A percentile compares a stretch with the other conserved stretches of the same genome.
Conservation (phyloP, 2,329 filamentous ascomycete genomes). For the Berkeleyomyces basicola region DNA sequence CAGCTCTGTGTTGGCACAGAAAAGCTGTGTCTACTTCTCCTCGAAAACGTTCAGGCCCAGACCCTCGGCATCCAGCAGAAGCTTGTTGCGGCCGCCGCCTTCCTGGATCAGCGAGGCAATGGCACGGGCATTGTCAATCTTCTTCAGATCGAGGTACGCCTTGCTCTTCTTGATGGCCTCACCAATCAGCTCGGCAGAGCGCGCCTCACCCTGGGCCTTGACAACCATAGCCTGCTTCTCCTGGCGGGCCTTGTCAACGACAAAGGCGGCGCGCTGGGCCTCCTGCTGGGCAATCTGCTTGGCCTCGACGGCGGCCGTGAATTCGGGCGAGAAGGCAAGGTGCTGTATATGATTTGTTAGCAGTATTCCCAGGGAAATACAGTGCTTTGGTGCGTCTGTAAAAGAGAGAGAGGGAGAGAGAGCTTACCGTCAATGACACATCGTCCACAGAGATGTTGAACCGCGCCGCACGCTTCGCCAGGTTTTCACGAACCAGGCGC, state of each 20-base stretch:
- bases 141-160: slow-evolving; percentile 89
- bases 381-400: no score
- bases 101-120: slow-evolving; percentile 85
- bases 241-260: slow-evolving; percentile 96
- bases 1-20: background rate
- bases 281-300: slow-evolving; percentile 76
- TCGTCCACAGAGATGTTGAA: slow-evolving; percentile 98
- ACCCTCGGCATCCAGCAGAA: slow-evolving; percentile 82
- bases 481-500: slow-evolving; percentile 76
- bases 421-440: slow-evolving; percentile 77
- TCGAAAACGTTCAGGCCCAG: slow-evolving; percentile 77
- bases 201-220: slow-evolving; percentile 95
- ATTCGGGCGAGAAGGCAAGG: slow-evolving; percentile 56
- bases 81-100: slow-evolving; percentile 72
- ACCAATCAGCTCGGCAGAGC: slow-evolving; percentile 92
- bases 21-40: slow-evolving; percentile 14
- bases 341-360: slow-evolving; percentile 29
- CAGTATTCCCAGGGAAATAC: background rate
- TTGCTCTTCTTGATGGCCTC: slow-evolving; percentile 99
- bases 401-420: slow-evolving; percentile 12
- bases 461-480: slow-evolving; percentile 74
- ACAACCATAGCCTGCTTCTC: slow-evolving; percentile 99
- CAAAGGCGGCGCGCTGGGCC: slow-evolving; percentile 88
- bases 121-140: slow-evolving; percentile 86
- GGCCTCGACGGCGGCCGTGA: slow-evolving; percentile 55